These are phyloP conservation scores for Hypoxylon sp. DNA, from an alignment of 2,329 filamentous ascomycete species.

Conservation along the genomic window DNA sequence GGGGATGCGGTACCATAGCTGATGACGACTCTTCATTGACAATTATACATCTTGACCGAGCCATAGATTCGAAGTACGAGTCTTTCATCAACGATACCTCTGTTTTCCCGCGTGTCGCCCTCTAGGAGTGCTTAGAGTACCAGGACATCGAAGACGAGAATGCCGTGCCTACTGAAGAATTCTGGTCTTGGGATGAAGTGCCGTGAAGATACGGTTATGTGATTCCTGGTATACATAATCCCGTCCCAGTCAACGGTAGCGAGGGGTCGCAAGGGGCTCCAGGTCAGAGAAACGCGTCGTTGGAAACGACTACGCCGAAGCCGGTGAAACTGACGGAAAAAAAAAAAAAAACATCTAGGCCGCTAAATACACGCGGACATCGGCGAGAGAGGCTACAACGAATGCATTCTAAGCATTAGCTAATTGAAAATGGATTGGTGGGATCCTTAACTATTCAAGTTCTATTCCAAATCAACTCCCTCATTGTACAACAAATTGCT, in stretches of 20 bases:
- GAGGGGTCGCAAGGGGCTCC: neutral
- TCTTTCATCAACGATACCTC: slow-evolving; percentile 10
- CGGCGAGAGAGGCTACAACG: too few species aligned
- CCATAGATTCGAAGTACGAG: slow-evolving; percentile 25
- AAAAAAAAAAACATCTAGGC: slow-evolving; percentile 11
- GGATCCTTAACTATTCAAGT: neutral
- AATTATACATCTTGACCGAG: slow-evolving; percentile 19
- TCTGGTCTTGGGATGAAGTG: slow-evolving; percentile 5
- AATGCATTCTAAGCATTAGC: too few species aligned
- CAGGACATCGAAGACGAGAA: slow-evolving; percentile 12
- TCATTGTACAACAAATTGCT: slow-evolving; percentile 62
- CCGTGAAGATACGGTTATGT: neutral
- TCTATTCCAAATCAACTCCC: neutral
- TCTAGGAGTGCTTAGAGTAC: slow-evolving; percentile 26
- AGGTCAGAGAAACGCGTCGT: slow-evolving; percentile 6
- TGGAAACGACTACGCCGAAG: neutral
- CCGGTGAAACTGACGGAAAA: slow-evolving; percentile 5
- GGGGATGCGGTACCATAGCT: slow-evolving; percentile 1
- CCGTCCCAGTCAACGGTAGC: neutral
- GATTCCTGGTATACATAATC: neutral
- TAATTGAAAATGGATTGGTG: too few species aligned
- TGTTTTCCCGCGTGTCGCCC: slow-evolving; percentile 18
- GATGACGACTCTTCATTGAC: slow-evolving; percentile 15
- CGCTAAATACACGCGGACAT: neutral
- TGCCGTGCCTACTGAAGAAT: slow-evolving; percentile 3